These are phyloP conservation scores for Vicia sativa DNA, from an alignment of 306 rosid species.

Conservation along the genomic window DNA sequence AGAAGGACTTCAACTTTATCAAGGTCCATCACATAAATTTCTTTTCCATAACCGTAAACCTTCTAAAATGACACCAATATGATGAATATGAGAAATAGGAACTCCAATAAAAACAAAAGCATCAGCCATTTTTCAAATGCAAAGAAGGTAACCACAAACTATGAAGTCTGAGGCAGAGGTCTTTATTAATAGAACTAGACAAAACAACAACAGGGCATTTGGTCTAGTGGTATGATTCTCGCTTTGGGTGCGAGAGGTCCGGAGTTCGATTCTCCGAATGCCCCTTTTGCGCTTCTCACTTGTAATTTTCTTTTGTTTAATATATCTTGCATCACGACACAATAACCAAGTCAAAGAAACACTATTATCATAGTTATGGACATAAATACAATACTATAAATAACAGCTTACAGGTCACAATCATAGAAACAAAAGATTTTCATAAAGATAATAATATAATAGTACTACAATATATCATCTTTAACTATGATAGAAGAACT, in stretches of 20 bases:
- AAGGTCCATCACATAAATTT: no score
- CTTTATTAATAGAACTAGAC: no score
- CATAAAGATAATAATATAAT: conserved; percentile 21
- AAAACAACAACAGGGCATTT: conserved; percentile 2
- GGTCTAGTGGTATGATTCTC: conserved; percentile 33
- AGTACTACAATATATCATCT: conserved; percentile 34
- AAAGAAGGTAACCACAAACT: no score
- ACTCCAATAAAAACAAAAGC: no score
- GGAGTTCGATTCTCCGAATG: conserved; percentile 27
- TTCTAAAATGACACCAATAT: no score
- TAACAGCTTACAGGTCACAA: conserved; percentile 3
- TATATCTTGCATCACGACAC: background rate
- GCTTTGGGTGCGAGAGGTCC: conserved; percentile 33
- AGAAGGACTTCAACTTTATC: no score
- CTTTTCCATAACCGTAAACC: no score
- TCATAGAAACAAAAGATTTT: conserved; percentile 27
- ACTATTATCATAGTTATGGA: background rate
- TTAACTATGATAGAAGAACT: conserved; percentile 31
- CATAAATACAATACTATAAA: background rate
- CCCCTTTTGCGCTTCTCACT: background rate
- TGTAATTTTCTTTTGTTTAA: background rate
- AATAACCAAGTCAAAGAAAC: background rate
- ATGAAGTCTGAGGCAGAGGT: no score
- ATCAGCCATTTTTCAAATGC: no score
- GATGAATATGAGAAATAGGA: no score